These are phyloP conservation scores for Amphichorda felina DNA, from an alignment of 2,329 filamentous ascomycete species.

Conservation along the genomic window DNA sequence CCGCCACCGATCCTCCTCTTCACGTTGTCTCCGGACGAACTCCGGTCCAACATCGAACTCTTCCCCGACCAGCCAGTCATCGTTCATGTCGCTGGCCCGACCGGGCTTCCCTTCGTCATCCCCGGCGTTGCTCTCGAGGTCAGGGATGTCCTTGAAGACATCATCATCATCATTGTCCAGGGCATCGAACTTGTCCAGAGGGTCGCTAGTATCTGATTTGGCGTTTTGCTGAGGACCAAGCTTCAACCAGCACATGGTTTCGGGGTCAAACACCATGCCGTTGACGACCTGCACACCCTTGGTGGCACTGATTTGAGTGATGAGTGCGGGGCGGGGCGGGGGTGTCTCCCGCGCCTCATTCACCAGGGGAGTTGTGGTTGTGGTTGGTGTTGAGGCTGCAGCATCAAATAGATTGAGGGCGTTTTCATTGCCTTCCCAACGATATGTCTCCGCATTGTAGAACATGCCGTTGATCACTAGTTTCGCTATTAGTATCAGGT, in stretches of 20 bases:
- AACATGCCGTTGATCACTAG: slow-evolving; percentile 87
- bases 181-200: slow-evolving; percentile 54
- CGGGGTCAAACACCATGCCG: slow-evolving; percentile 97
- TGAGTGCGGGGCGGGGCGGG: slow-evolving; percentile 64
- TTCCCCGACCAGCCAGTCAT: slow-evolving; percentile 81
- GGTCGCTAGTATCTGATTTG: slow-evolving; percentile 38
- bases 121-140: slow-evolving; percentile 60
- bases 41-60: slow-evolving; percentile 96
- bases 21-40: slow-evolving; percentile 78
- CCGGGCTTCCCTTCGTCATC: slow-evolving; percentile 34
- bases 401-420: slow-evolving; percentile 67
- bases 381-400: slow-evolving; percentile 39
- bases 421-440: slow-evolving; percentile 96
- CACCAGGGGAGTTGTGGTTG: slow-evolving; percentile 7
- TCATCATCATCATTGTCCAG: slow-evolving; percentile 74
- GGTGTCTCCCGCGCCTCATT: slow-evolving; percentile 36
- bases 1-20: slow-evolving; percentile 86
- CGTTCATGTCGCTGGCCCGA: slow-evolving; percentile 49
- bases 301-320: slow-evolving; percentile 75
- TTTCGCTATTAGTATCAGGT: neutral
- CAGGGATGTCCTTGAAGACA: slow-evolving; percentile 88
- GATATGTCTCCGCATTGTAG: slow-evolving; percentile 77
- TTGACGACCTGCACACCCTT: slow-evolving; percentile 88
- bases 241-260: slow-evolving; percentile 97
- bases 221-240: slow-evolving; percentile 38